Percentiles rank a stretch among this genome's conserved stretches.
Conservation (phyloP, 2,329 filamentous ascomycete genomes). For the Paramyrothecium roridum region DNA sequence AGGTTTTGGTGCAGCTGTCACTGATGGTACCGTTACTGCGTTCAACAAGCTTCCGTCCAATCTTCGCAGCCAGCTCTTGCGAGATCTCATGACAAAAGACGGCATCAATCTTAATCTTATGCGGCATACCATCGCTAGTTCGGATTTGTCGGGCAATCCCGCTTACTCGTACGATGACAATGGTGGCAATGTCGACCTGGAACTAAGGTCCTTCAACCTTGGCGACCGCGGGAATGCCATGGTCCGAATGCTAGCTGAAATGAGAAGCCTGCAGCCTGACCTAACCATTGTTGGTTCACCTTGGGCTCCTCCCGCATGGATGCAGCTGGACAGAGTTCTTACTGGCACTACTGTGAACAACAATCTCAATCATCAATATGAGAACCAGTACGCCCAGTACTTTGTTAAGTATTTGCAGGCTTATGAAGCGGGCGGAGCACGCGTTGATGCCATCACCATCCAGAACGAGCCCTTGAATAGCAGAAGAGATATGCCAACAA, state of each 20-base stretch:
- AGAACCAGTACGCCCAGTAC: constrained; percentile 32
- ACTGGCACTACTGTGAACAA: constrained; percentile 30
- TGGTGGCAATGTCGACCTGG: constrained; percentile 7
- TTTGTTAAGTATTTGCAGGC: constrained; percentile 39
- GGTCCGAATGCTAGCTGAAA: constrained; percentile 31
- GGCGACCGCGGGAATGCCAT: constrained; percentile 35
- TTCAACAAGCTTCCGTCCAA: constrained; percentile 28
- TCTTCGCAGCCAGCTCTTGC: constrained; percentile 26
- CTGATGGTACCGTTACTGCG: constrained; percentile 36
- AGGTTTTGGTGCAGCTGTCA: constrained; percentile 39
- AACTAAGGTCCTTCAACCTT: constrained; percentile 24
- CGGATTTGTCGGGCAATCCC: constrained; percentile 34
- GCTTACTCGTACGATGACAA: constrained; percentile 36
- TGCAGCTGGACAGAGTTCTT: constrained; percentile 33
- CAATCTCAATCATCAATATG: constrained; percentile 29
- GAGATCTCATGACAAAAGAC: constrained; percentile 28
- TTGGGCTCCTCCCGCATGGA: constrained; percentile 39
- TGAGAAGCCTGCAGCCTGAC: constrained; percentile 29
- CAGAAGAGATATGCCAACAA: constrained; percentile 31
- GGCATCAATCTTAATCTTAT: constrained; percentile 36
- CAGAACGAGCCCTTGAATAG: constrained; percentile 42
- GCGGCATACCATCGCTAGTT: constrained; percentile 36
- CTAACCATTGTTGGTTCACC: constrained; percentile 33
- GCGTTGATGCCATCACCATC: constrained; percentile 38
- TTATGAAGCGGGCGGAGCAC: constrained; percentile 27